These are phyloP conservation scores for Exophiala dermatitidis DNA, from an alignment of 2,329 filamentous ascomycete species.

Conservation along the genomic window DNA sequence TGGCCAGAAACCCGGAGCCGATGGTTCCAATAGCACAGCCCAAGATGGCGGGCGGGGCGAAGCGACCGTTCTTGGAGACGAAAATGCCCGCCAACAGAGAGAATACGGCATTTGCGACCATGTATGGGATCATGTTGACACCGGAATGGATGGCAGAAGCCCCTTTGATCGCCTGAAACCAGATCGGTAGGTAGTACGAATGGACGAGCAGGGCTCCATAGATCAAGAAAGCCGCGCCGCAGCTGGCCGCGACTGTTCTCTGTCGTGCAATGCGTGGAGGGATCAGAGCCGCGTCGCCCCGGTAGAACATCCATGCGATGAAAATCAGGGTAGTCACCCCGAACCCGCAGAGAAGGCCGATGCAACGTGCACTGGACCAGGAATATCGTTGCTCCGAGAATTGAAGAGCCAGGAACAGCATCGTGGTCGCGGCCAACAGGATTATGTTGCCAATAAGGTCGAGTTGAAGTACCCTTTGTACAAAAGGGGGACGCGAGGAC, in stretches of 20 bases:
- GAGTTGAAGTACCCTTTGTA: constrained; percentile 30
- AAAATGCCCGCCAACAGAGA: constrained; percentile 19
- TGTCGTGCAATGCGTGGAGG: constrained; percentile 23
- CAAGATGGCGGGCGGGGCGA: constrained; percentile 24
- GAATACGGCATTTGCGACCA: constrained; percentile 6
- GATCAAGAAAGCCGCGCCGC: constrained; percentile 17
- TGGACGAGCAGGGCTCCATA: constrained; percentile 25
- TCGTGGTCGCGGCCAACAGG: constrained; percentile 38
- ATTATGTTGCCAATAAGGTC: constrained; percentile 55
- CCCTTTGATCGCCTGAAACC: constrained; percentile 28
- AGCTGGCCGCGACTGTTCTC: constrained; percentile 21
- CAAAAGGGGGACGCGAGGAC: constrained; percentile 1
- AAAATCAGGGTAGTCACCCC: constrained; percentile 30
- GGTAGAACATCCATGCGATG: constrained; percentile 27
- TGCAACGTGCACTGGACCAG: constrained; percentile 33
- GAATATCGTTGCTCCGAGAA: constrained; percentile 7
- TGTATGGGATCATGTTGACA: constrained; percentile 26
- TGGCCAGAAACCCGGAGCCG: constrained; percentile 29
- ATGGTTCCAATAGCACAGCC: constrained; percentile 25
- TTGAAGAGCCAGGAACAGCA: constrained; percentile 24
- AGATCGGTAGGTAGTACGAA: constrained; percentile 29
- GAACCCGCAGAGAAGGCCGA: constrained; percentile 33
- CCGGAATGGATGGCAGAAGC: constrained; percentile 23
- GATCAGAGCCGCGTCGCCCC: constrained; percentile 26
- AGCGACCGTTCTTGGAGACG: constrained; percentile 21